These are phyloP conservation scores for Baorangia bicolor DNA, from an alignment of 768 basidiomycete genomes.

Conservation along the genomic window DNA sequence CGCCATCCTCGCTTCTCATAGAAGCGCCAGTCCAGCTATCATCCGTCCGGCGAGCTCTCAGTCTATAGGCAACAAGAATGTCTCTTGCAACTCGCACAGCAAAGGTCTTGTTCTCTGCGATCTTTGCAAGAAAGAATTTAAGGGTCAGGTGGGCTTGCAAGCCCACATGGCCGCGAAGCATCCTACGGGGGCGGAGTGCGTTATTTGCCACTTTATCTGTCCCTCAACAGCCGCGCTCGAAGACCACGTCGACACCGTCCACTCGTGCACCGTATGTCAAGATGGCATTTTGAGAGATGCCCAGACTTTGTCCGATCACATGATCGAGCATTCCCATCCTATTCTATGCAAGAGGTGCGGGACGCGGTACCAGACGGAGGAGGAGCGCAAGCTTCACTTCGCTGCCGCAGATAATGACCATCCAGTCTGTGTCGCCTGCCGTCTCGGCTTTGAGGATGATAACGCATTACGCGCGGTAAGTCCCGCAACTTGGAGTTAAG, in stretches of 20 bases:
- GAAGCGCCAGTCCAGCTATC: conserved; percentile 16
- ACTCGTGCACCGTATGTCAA: conserved; percentile 28
- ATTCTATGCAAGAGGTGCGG: conserved; percentile 29
- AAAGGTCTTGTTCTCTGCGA: conserved; percentile 17
- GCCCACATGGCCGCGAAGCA: conserved; percentile 27
- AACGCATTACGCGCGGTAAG: conserved; percentile 30
- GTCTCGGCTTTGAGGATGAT: conserved; percentile 37
- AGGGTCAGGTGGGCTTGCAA: conserved; percentile 19
- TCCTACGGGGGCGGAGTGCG: conserved; percentile 19
- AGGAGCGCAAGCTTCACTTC: conserved; percentile 40
- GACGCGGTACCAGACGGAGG: conserved; percentile 35
- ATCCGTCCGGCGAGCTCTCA: conserved; percentile 19
- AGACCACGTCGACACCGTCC: conserved; percentile 26
- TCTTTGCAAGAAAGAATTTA: conserved; percentile 26
- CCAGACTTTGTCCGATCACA: conserved; percentile 28
- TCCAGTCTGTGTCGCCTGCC: conserved; percentile 36
- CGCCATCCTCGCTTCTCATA: not conserved
- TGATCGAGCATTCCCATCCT: conserved; percentile 28
- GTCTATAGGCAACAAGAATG: conserved; percentile 7
- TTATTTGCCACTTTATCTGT: conserved; percentile 26
- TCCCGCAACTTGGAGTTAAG: conserved; percentile 3
- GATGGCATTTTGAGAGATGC: conserved; percentile 31
- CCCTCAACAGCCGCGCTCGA: conserved; percentile 24
- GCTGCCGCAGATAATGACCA: conserved; percentile 36
- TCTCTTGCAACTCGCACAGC: not conserved